phyloP scores from a whole-genome alignment of 1,284 basidiomycete genomes.

The Heliocybe sulcata region DNA sequence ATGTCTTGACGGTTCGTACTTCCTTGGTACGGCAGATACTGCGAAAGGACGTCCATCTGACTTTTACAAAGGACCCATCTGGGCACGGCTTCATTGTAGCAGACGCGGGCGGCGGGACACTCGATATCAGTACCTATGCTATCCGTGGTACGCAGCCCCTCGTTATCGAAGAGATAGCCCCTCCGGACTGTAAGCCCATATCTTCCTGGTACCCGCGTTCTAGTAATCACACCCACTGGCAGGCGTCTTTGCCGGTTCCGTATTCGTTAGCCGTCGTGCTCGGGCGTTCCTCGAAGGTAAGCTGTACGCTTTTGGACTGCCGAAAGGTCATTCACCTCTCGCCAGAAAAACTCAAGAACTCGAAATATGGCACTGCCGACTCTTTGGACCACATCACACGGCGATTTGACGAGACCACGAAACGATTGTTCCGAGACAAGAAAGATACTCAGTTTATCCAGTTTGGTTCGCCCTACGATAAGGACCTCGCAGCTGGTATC shows the following conservation, averaged over 20 bases:
- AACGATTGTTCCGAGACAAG: conserved; percentile 63
- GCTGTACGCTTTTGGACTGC: conserved; percentile 5
- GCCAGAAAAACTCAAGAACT: conserved; percentile 59
- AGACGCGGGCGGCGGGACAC: conserved; percentile 73
- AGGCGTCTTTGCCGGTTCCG: conserved; percentile 74
- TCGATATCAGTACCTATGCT: conserved; percentile 73
- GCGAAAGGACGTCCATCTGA: conserved; percentile 1
- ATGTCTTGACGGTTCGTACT: conserved; percentile 57
- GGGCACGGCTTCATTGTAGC: conserved; percentile 71
- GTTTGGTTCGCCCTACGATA: conserved; percentile 74
- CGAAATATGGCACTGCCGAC: conserved; percentile 62
- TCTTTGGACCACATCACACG: conserved; percentile 66
- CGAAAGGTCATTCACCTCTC: conserved; percentile 4
- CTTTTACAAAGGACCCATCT: conserved; percentile 44
- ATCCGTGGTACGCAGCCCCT: conserved; percentile 60
- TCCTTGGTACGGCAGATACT: neutral
- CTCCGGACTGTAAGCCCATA: conserved; percentile 58
- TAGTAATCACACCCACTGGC: neutral
- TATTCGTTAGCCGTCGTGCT: conserved; percentile 71
- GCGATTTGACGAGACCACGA: conserved; percentile 74
- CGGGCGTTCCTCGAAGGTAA: conserved; percentile 60
- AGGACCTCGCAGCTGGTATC: conserved; percentile 61
- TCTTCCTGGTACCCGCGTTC: neutral
- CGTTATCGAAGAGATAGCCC: conserved; percentile 73
- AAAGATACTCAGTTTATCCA: conserved; percentile 61